phyloP scores from a whole-genome alignment of 352 stramenopile genomes.

The Pythium coloratum region DNA sequence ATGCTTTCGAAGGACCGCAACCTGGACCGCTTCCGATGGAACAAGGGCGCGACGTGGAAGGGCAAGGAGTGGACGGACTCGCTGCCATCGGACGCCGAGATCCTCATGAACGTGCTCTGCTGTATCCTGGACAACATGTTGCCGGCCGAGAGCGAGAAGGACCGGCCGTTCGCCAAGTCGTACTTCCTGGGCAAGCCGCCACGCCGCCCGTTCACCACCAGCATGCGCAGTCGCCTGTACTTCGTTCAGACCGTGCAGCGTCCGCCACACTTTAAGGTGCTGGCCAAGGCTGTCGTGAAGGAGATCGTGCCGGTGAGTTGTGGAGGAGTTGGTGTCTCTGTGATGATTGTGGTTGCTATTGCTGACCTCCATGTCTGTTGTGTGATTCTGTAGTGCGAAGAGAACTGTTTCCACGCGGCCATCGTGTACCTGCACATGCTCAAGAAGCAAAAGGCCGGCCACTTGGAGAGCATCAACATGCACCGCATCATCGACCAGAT shows the following conservation, averaged over 20 bases:
- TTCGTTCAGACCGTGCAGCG: conserved; percentile 72
- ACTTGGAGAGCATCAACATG: conserved; percentile 88
- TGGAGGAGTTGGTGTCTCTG: background rate
- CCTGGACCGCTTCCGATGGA: conserved; percentile 81
- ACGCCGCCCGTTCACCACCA: conserved; percentile 69
- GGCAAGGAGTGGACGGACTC: conserved; percentile 82
- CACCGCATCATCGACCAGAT: conserved; percentile 83
- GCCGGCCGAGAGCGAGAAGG: conserved; percentile 67
- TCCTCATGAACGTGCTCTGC: conserved; percentile 88
- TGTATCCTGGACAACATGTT: conserved; percentile 89
- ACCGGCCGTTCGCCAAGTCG: conserved; percentile 81
- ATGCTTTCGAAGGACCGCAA: conserved; percentile 88
- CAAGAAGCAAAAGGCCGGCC: conserved; percentile 85
- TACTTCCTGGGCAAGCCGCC: conserved; percentile 79
- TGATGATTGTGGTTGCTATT: background rate
- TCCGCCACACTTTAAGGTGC: conserved; percentile 84
- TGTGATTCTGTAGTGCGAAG: conserved; percentile 53
- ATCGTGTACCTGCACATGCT: conserved; percentile 83
- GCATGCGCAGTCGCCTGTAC: conserved; percentile 70
- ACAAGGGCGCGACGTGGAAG: conserved; percentile 82
- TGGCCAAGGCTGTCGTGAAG: conserved; percentile 70
- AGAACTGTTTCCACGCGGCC: conserved; percentile 84
- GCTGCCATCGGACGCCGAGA: conserved; percentile 78
- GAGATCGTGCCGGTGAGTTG: conserved; percentile 78
- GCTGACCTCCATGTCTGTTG: conserved; percentile 8